Base-by-base conservation (phyloP, 2,329 filamentous ascomycete genomes). In the Coleophoma cylindrospora region DNA sequence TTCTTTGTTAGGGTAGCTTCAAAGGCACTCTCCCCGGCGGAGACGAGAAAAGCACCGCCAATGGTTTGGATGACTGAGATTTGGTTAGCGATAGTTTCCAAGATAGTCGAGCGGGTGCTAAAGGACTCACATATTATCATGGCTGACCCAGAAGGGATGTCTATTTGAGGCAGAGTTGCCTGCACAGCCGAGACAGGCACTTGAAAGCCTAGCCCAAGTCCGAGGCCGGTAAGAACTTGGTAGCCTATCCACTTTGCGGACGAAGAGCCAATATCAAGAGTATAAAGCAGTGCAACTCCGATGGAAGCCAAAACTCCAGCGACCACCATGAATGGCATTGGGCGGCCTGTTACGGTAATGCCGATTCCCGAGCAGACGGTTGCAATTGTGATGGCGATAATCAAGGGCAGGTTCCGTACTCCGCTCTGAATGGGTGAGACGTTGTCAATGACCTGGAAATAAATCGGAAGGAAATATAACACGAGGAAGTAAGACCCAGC, bases 11-110 rank as follows among this genome's bases (percentile, higher is more conserved):
- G 43, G 27, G 45, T 51, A 43, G 51, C 47, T 17, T 38, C 62
- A 57, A 60, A 60, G 32, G 78, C 71, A 3, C 72, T 72, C 60
- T 81, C 74, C 0, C 75, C 77, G 17, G 79, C 74, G 2, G 77
- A 73, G 4, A 80, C 74, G 56, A 80, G 80, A 21, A 81, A 65
- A 34, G 79, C 75, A 33, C 76, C 77, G 17, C 79, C 79, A 3
- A 82, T 68, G 57, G 78, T 79, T 62, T 81, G 78, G 14, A 70
- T 64, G 55, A 81, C 81, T 59, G 15, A 7, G 53, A 50, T 62
- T 53, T 34, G 37, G 32, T 49, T 51, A 51, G 45, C 15, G 19
- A 40, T 37, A 27, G 7, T 17, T 32, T 6, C 27, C 6, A 27
- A 27, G 6, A 2, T 27, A 27, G 7, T 8, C 19, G 17, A 2